Conservation (phyloP, 805 yeast genomes). For the Metschnikowia proteae region DNA sequence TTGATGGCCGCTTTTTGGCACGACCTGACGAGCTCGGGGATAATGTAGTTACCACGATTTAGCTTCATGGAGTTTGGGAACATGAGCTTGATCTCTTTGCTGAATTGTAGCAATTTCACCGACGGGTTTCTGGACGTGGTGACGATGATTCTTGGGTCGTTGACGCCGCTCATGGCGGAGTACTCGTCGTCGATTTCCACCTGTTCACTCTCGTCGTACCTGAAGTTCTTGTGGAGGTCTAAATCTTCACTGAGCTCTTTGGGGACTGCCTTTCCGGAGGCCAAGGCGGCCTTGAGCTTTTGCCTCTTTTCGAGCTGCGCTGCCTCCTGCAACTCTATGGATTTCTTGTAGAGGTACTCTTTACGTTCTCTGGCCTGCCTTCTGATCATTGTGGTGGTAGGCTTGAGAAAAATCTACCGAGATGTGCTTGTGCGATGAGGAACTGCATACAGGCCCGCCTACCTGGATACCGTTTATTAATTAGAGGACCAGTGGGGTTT, state of each 20-base stretch:
- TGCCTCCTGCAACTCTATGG: slow-evolving; percentile 87
- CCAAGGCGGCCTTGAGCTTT: slow-evolving; percentile 80
- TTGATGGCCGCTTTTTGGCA: slow-evolving; percentile 78
- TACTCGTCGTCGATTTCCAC: slow-evolving; percentile 87
- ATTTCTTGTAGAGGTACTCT: slow-evolving; percentile 85
- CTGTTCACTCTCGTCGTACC: slow-evolving; percentile 79
- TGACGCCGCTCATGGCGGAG: slow-evolving; percentile 77
- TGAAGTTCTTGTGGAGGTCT: slow-evolving; percentile 71
- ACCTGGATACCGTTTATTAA: neutral
- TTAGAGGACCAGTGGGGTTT: too few species aligned
- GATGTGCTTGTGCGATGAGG: slow-evolving; percentile 1
- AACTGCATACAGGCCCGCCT: neutral
- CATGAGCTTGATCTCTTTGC: slow-evolving; percentile 84
- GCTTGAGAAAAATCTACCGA: neutral
- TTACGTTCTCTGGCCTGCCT: slow-evolving; percentile 95
- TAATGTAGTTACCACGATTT: slow-evolving; percentile 88
- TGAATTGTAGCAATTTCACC: slow-evolving; percentile 79
- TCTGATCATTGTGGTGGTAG: slow-evolving; percentile 55
- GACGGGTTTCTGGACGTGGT: slow-evolving; percentile 94
- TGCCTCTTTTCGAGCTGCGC: slow-evolving; percentile 81
- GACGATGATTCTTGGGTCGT: slow-evolving; percentile 85
- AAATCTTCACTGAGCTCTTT: slow-evolving; percentile 88
- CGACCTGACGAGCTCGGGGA: slow-evolving; percentile 79
- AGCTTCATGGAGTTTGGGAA: slow-evolving; percentile 87
- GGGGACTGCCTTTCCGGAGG: slow-evolving; percentile 85